Percentiles rank a stretch among this genome's conserved stretches.
phyloP scores from a whole-genome alignment of 768 basidiomycete species.

The Russula abietina region DNA sequence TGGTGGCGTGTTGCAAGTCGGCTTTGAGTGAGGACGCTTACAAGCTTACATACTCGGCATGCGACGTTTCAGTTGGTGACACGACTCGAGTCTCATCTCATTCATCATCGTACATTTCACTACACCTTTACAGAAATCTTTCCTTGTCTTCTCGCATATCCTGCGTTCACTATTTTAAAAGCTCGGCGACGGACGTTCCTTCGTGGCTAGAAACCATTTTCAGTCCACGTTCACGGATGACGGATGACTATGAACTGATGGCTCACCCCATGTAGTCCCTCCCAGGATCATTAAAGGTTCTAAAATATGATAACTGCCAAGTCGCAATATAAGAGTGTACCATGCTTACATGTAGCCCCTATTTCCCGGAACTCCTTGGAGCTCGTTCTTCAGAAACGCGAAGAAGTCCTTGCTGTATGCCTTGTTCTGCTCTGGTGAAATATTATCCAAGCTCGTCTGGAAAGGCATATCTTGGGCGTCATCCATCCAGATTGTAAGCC shows the following conservation, averaged over 20 bases:
- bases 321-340: neutral
- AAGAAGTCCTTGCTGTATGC: slow-evolving; percentile 52
- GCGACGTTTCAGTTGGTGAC: too few species aligned
- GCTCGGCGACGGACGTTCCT: slow-evolving; percentile 42
- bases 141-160: neutral
- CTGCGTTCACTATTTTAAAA: slow-evolving; percentile 31
- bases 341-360: slow-evolving; percentile 55
- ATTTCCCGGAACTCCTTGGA: slow-evolving; percentile 43
- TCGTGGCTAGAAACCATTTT: slow-evolving; percentile 32
- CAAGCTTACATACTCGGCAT: too few species aligned
- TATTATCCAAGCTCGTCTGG: slow-evolving; percentile 54
- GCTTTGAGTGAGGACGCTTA: too few species aligned
- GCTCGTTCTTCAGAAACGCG: slow-evolving; percentile 47
- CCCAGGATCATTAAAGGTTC: slow-evolving; percentile 50
- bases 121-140: neutral
- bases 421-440: slow-evolving; percentile 43
- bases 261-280: slow-evolving; percentile 43
- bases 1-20: too few species aligned
- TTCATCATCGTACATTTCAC: neutral
- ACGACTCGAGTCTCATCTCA: too few species aligned
- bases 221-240: neutral
- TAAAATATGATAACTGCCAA: slow-evolving; percentile 17
- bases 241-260: neutral
- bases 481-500: neutral
- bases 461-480: neutral